Conservation (phyloP, 2,329 filamentous ascomycete genomes). For the Zymoseptoria brevis region DNA sequence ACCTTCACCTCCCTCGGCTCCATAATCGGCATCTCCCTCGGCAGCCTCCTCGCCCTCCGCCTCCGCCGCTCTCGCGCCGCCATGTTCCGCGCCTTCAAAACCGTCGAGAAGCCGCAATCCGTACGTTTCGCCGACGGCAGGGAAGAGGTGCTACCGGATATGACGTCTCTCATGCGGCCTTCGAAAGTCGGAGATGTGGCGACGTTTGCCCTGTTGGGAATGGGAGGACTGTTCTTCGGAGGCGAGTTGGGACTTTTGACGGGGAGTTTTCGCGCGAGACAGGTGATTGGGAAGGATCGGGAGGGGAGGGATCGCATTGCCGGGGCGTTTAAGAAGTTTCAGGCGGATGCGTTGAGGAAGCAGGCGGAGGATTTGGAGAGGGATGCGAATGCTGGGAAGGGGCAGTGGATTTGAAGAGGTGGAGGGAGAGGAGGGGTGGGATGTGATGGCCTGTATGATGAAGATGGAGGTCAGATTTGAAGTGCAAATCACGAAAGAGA, state of each 20-base stretch:
- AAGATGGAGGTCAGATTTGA: not conserved
- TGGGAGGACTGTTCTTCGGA: constrained; percentile 56
- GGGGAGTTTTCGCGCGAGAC: constrained; percentile 48
- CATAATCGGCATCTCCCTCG: constrained; percentile 51
- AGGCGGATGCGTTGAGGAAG: constrained; percentile 53
- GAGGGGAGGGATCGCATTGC: constrained; percentile 51
- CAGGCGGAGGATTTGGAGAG: constrained; percentile 51
- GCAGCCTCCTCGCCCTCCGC: constrained; percentile 50
- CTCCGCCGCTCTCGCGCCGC: constrained; percentile 47
- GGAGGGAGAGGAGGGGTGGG: not conserved
- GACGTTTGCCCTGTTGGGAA: constrained; percentile 55
- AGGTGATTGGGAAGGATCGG: constrained; percentile 46
- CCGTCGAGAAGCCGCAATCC: constrained; percentile 53
- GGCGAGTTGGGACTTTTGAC: constrained; percentile 55
- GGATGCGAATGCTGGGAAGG: constrained; percentile 10
- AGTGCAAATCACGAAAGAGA: not conserved
- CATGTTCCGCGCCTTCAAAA: constrained; percentile 56
- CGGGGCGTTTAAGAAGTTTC: constrained; percentile 54
- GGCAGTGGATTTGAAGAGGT: not conserved
- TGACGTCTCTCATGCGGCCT: constrained; percentile 51
- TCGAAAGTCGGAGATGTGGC: constrained; percentile 52
- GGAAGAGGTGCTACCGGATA: constrained; percentile 53
- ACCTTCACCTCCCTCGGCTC: constrained; percentile 52
- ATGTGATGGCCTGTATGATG: not conserved
- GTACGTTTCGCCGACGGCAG: constrained; percentile 56